Evolutionary conservation across 192 early-diverging fungal genomes (phyloP).

Genomic region (Backusella parvicylindrica): DNA sequence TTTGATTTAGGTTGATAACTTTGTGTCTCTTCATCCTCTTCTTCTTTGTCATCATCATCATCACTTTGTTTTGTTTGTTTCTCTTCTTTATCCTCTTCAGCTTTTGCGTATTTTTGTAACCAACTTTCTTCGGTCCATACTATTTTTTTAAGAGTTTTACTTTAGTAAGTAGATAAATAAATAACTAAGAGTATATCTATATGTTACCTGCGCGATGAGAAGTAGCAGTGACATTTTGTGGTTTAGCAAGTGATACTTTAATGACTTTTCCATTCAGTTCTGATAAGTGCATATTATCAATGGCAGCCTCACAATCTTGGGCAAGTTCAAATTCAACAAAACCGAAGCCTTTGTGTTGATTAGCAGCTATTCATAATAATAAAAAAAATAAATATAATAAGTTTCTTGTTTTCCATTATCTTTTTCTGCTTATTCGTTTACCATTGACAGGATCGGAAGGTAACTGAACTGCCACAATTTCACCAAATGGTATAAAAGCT

Average conservation of each 20-base stretch:
- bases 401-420: neutral
- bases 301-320: constrained; percentile 83
- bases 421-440: constrained; percentile 22
- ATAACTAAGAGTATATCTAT: too few species aligned
- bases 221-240: constrained; percentile 44
- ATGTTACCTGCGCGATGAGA: constrained; percentile 40
- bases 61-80: neutral
- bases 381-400: neutral
- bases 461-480: constrained; percentile 84
- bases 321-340: constrained; percentile 91
- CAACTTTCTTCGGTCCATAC: constrained; percentile 48
- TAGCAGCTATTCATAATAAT: constrained; percentile 29
- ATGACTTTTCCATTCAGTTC: constrained; percentile 90
- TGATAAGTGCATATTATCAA: constrained; percentile 90
- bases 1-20: neutral
- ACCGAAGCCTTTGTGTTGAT: constrained; percentile 89
- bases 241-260: constrained; percentile 82
- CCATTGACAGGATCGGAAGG: constrained; percentile 79
- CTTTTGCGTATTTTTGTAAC: constrained; percentile 36
- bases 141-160: neutral
- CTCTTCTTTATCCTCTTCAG: constrained; percentile 22
- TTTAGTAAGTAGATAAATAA: too few species aligned
- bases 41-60: constrained; percentile 9
- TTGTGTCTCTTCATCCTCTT: neutral
- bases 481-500: constrained; percentile 96